phyloP scores from a whole-genome alignment of 305 asterid species.

The Fraxinus angustifolia region DNA sequence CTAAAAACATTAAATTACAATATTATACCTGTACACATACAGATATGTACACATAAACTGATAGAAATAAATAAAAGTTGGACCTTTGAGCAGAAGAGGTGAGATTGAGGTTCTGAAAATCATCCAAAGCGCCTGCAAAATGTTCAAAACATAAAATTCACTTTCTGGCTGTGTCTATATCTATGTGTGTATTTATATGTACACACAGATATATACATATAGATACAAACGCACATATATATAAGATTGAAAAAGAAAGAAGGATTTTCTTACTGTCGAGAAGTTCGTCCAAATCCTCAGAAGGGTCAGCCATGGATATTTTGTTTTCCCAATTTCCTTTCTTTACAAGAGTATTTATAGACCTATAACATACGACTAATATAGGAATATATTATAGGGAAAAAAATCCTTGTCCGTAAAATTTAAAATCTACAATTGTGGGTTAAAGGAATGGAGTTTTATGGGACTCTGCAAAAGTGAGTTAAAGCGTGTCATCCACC shows the following conservation, averaged over 20 bases:
- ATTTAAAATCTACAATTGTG: not conserved
- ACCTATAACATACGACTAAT: not conserved
- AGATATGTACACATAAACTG: not conserved
- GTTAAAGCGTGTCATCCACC: not conserved
- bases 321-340: constrained; percentile 9
- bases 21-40: not conserved
- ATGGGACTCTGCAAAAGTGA: not conserved
- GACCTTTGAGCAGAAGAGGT: constrained; percentile 73
- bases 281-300: constrained; percentile 88
- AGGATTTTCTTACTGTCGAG: constrained; percentile 68
- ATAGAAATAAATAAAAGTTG: constrained; percentile 6
- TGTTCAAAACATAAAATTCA: not conserved
- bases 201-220: not conserved
- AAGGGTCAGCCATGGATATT: constrained; percentile 59
- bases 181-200: not conserved
- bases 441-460: not conserved
- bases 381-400: not conserved
- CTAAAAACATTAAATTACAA: constrained; percentile 6
- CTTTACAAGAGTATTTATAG: not conserved
- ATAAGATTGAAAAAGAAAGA: not conserved
- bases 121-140: constrained; percentile 96
- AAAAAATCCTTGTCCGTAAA: not conserved
- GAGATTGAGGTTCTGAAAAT: constrained; percentile 88
- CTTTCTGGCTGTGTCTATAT: not conserved
- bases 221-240: not conserved